Evolutionary conservation across 371 early-diverging fungal species (phyloP).

Genomic region (Mortierella sp.): DNA sequence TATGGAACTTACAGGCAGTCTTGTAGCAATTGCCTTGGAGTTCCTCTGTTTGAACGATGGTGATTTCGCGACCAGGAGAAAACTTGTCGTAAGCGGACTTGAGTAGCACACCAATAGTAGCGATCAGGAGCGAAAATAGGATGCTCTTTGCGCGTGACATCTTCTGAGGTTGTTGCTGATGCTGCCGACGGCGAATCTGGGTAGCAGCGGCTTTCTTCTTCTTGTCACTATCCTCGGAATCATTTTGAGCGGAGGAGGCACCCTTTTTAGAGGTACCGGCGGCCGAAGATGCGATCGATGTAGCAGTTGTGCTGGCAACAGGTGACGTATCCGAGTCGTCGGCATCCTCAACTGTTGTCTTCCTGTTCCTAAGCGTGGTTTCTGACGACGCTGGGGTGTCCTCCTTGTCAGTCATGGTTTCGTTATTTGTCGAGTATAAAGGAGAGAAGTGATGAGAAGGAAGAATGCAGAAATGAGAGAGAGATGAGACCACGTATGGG

Average conservation of each 20-base stretch:
- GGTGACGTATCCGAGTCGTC: slow-evolving; percentile 30
- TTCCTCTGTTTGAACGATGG: slow-evolving; percentile 35
- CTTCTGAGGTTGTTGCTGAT: slow-evolving; percentile 1
- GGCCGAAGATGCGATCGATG: slow-evolving; percentile 19
- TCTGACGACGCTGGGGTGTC: slow-evolving; percentile 1
- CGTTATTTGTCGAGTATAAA: neutral
- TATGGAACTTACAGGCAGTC: slow-evolving; percentile 32
- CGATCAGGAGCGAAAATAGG: slow-evolving; percentile 31
- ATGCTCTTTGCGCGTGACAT: slow-evolving; percentile 16
- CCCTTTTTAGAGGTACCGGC: neutral
- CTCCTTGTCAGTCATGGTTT: slow-evolving; percentile 20
- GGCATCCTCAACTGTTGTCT: slow-evolving; percentile 49
- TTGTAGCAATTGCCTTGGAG: slow-evolving; percentile 46
- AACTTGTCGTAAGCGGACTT: slow-evolving; percentile 42
- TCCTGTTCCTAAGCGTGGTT: slow-evolving; percentile 35
- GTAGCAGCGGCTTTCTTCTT: slow-evolving; percentile 16
- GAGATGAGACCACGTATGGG: neutral
- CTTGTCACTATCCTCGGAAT: slow-evolving; percentile 17
- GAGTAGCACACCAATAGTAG: slow-evolving; percentile 27
- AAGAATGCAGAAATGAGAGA: neutral
- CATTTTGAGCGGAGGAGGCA: slow-evolving; percentile 3
- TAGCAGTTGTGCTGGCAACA: slow-evolving; percentile 34
- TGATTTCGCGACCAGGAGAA: slow-evolving; percentile 27
- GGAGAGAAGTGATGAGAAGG: slow-evolving; percentile 5
- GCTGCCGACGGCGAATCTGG: neutral